These are phyloP conservation scores for Eutypella sp. DNA, from an alignment of 2,329 filamentous ascomycete species.

Conservation along the genomic window DNA sequence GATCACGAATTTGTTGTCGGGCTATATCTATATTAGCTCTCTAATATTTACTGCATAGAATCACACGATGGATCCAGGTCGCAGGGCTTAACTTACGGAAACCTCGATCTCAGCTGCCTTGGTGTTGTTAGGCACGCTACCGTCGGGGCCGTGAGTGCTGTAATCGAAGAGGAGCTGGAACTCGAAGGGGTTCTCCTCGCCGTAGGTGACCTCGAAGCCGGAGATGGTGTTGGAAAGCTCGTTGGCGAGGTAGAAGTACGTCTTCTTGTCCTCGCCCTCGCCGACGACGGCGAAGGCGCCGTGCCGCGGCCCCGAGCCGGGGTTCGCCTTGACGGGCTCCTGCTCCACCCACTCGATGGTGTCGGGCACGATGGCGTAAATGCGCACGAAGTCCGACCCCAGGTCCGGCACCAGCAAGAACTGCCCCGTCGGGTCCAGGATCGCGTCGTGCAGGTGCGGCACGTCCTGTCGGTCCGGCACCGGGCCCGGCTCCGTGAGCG, in stretches of 20 bases:
- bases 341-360: constrained; percentile 37
- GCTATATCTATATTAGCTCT: too few species aligned
- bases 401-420: constrained; percentile 63
- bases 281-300: constrained; percentile 48
- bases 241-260: constrained; percentile 55
- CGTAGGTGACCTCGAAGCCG: constrained; percentile 53
- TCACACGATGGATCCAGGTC: too few species aligned
- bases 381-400: constrained; percentile 56
- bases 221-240: constrained; percentile 56
- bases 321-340: constrained; percentile 35
- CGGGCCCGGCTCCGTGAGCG: constrained; percentile 32
- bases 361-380: constrained; percentile 47
- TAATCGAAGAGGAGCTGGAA: constrained; percentile 44
- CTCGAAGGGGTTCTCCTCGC: constrained; percentile 31
- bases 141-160: constrained; percentile 42
- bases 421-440: constrained; percentile 59
- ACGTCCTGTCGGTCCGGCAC: constrained; percentile 46
- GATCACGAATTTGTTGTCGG: constrained; percentile 58
- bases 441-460: constrained; percentile 59
- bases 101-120: constrained; percentile 52
- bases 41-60: too few species aligned
- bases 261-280: constrained; percentile 27
- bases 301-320: constrained; percentile 62
- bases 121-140: constrained; percentile 34
- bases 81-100: constrained; percentile 54